Evolutionary conservation across 106 monocot genomes (phyloP).

Genomic region (Phalaenopsis equestris): DNA sequence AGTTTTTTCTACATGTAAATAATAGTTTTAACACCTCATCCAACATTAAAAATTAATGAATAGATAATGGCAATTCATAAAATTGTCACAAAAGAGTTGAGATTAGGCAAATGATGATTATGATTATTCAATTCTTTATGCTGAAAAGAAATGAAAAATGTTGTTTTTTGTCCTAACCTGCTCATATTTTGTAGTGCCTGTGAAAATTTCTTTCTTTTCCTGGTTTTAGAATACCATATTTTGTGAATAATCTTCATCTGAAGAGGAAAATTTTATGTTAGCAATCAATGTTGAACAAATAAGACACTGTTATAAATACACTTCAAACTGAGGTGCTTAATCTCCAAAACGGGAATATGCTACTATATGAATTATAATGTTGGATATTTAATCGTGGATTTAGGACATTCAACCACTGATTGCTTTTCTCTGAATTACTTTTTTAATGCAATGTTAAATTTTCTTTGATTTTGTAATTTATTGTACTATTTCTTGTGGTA

Average conservation of each 20-base stretch:
- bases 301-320: neutral
- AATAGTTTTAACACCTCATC: neutral
- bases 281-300: neutral
- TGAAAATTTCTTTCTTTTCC: neutral
- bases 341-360: neutral
- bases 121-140: neutral
- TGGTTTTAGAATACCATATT: neutral
- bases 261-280: neutral
- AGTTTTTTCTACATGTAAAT: neutral
- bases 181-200: neutral
- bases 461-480: neutral
- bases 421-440: neutral
- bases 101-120: neutral
- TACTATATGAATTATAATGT: neutral
- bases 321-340: neutral
- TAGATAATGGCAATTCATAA: neutral
- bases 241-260: neutral
- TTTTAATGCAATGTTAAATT: neutral
- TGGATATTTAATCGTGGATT: neutral
- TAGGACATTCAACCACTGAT: neutral
- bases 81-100: neutral
- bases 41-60: neutral
- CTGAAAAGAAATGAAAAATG: too few species aligned
- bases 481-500: slow-evolving; percentile 2
- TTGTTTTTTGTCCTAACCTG: too few species aligned